phyloP scores from a whole-genome alignment of 2,329 filamentous ascomycete species.

The Arthroderma sp. region DNA sequence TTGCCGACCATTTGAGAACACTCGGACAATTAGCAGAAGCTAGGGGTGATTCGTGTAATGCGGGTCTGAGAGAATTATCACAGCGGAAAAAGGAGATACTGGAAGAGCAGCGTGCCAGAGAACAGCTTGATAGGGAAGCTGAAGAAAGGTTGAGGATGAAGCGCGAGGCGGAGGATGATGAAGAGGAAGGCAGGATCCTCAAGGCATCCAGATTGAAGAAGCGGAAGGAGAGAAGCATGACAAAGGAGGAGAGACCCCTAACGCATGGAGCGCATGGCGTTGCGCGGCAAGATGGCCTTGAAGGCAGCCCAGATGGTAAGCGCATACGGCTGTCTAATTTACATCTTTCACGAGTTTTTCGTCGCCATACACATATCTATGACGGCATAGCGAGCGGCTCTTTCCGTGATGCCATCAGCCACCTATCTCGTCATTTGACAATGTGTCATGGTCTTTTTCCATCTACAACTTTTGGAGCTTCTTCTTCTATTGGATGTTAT shows the following conservation, averaged over 20 bases:
- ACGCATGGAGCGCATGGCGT: conserved; percentile 51
- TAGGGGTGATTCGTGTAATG: conserved; percentile 46
- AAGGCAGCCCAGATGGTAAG: conserved; percentile 44
- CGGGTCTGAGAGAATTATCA: conserved; percentile 46
- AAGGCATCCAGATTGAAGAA: conserved; percentile 59
- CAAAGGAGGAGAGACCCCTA: conserved; percentile 48
- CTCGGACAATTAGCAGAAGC: conserved; percentile 46
- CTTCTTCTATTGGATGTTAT: background rate
- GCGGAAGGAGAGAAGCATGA: conserved; percentile 55
- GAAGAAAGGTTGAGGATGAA: conserved; percentile 38
- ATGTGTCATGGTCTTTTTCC: no score
- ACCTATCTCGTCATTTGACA: background rate
- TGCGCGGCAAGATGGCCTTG: conserved; percentile 50
- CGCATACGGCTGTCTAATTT: no score
- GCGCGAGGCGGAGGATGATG: conserved; percentile 32
- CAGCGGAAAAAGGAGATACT: conserved; percentile 44
- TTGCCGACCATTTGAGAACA: conserved; percentile 41
- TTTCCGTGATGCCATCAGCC: conserved; percentile 1
- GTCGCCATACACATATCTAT: background rate
- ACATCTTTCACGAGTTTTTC: background rate
- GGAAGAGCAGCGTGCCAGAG: conserved; percentile 38
- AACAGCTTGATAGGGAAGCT: conserved; percentile 34
- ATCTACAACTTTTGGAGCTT: background rate
- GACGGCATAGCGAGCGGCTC: background rate
- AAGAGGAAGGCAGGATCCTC: conserved; percentile 33